Evolutionary conservation across 2,329 filamentous ascomycete genomes (phyloP), one percentile per base, ranked within the genome.

Genomic region (Aspergillus chevalieri): DNA sequence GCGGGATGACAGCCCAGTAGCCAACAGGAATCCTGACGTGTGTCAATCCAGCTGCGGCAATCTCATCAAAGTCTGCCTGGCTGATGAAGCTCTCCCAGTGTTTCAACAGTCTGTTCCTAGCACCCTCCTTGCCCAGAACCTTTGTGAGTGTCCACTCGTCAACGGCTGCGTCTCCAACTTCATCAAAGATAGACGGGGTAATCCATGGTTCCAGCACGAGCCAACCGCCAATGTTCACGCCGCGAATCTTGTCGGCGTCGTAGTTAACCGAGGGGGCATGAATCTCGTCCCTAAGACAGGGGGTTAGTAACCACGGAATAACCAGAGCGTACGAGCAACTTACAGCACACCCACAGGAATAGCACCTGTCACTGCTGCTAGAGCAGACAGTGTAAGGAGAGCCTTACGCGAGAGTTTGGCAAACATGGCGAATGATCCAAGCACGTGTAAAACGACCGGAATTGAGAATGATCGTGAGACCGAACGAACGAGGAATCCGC

Each of bases 171-270:
- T 69, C 69, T 26, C 71, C 73, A 3, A 65, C 74, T 19, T 64
- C 64, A 43, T 81, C 74, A 57, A 83, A 84, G 50, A 84, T 70
- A 14, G 78, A 81, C 2, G 81, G 81, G 2, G 80, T 83, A 47
- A 84, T 83, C 80, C 80, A 83, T 14, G 81, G 81, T 66, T 84
- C 81, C 4, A 83, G 70, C 6, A 84, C 78, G 43, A 84, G 77
- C 80, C 81, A 84, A 28, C 83, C 83, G 47, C 83, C 81, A 4
- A 84, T 71, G 61, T 85, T 86, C 26, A 85, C 82, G 48, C 83
- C 83, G 10, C 81, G 78, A 39, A 85, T 76, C 59, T 81, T 83
- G 17, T 77, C 58, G 41, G 63, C 63, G 49, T 74, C 71, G 64
- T 80, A 83, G 57, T 78, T 65, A 56, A 83, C 83, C 30, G 73